These are phyloP conservation scores for Papiliotrema flavescens DNA, from an alignment of 1,284 basidiomycete genomes.

Conservation along the genomic window DNA sequence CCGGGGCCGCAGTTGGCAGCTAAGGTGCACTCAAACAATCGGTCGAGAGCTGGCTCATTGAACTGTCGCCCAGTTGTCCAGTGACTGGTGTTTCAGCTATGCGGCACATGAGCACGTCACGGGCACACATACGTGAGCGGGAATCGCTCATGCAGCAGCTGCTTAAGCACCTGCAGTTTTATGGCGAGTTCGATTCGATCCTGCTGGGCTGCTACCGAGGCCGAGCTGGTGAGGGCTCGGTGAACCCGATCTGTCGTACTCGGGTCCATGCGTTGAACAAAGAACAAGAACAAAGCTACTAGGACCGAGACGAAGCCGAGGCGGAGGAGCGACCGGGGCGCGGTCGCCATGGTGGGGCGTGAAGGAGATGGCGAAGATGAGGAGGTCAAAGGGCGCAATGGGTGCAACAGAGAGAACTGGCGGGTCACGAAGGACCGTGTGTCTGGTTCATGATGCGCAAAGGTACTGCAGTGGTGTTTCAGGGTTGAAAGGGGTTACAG, in stretches of 20 bases:
- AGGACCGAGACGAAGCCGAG: neutral
- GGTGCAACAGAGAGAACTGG: neutral
- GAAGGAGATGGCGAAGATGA: neutral
- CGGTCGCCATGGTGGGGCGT: neutral
- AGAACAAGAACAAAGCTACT: neutral
- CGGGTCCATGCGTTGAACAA: neutral
- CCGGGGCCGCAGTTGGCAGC: conserved; percentile 15
- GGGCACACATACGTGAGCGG: neutral
- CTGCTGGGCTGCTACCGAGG: neutral
- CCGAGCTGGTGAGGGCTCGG: neutral
- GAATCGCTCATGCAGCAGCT: conserved; percentile 1
- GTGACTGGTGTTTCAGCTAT: neutral
- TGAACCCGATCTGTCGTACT: neutral
- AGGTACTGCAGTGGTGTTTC: no score
- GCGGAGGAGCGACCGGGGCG: neutral
- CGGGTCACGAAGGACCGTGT: no score
- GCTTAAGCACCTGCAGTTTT: neutral
- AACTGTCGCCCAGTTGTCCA: neutral
- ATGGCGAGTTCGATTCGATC: neutral
- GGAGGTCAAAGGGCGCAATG: neutral
- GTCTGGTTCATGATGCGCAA: no score
- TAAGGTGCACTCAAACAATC: conserved; percentile 20
- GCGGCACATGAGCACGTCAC: no score
- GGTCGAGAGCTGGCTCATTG: conserved; percentile 9
- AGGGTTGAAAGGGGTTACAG: no score